Evolutionary conservation across 371 early-diverging fungal species (phyloP).

Genomic region (Mortierella sp.): DNA sequence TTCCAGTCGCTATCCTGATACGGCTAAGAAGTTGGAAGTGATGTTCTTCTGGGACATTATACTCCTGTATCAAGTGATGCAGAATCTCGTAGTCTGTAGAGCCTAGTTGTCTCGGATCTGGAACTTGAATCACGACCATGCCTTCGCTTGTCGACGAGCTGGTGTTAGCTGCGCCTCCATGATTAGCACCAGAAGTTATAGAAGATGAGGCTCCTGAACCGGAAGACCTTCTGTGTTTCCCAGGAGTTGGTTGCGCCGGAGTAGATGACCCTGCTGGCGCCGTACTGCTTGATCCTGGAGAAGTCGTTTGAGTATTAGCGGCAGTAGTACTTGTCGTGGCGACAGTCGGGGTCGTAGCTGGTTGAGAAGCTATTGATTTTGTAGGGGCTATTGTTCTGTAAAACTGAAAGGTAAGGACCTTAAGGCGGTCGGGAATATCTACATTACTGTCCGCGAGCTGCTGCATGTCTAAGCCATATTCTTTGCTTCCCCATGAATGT

Average conservation of each 20-base stretch:
- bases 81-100: constrained; percentile 57
- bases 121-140: constrained; percentile 58
- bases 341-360: constrained; percentile 22
- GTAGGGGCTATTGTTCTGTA: constrained; percentile 63
- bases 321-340: background rate
- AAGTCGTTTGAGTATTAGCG: background rate
- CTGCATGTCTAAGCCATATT: constrained; percentile 59
- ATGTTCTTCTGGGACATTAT: constrained; percentile 82
- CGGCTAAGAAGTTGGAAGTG: constrained; percentile 84
- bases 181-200: background rate
- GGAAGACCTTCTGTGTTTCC: constrained; percentile 28
- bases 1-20: constrained; percentile 78
- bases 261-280: constrained; percentile 8
- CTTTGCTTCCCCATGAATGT: constrained; percentile 69
- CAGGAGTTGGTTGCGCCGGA: constrained; percentile 6
- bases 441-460: constrained; percentile 60
- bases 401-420: constrained; percentile 70
- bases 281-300: constrained; percentile 13
- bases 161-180: background rate
- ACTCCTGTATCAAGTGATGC: constrained; percentile 40
- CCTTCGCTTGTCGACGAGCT: constrained; percentile 57
- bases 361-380: constrained; percentile 22
- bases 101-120: constrained; percentile 41
- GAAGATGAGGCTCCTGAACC: constrained; percentile 30
- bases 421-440: constrained; percentile 64